Base-by-base conservation (phyloP, 2,329 filamentous ascomycete species). In the Cladosporium sp. region DNA sequence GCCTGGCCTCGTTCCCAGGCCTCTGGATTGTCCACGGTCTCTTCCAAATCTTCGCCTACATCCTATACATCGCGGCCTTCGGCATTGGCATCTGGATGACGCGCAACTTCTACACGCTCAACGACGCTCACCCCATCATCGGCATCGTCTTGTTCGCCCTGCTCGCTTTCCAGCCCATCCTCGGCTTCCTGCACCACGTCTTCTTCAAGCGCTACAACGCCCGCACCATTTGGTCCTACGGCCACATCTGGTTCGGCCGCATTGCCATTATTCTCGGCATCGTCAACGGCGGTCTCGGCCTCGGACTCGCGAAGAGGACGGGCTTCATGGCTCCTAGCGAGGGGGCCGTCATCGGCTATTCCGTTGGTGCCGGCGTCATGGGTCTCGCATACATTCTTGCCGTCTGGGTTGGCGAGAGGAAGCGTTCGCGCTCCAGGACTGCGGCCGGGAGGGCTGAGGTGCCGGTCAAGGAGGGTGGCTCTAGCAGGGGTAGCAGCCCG, bases 181-280 rank as follows among this genome's bases (percentile, higher is more conserved):
- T 80, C 38, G 79, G 79, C 2, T 62, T 75, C 14, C 46, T 79
- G 9, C 79, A 82, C 56, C 79, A 83, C 58, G 53, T 68, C 6
- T 61, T 75, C 52, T 82, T 76, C 68, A 75, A 74, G 52, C 76
- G 73, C 58, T 70, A 73, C 14, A 69, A 70, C 9, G 63, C 64
- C 9, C 74, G 75, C 32, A 74, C 73, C 3, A 56, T 72, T 8
- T 77, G 74, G 67, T 75, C 73, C 0, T 71, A 77, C 55, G 66
- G 65, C 3, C 79, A 83, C 58, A 69, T 80, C 44, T 82, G 79
- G 79, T 60, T 80, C 22, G 79, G 79, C 14, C 71, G 79, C 4
- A 58, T 69, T 28, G 66, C 74, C 38, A 74, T 83, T 11, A 70
- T 73, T 0, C 65, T 82, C 1, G 79, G 77, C 1, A 77, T 82